These are phyloP conservation scores for Candolleomyces eurysporus DNA, from an alignment of 768 basidiomycete species.

Conservation along the genomic window DNA sequence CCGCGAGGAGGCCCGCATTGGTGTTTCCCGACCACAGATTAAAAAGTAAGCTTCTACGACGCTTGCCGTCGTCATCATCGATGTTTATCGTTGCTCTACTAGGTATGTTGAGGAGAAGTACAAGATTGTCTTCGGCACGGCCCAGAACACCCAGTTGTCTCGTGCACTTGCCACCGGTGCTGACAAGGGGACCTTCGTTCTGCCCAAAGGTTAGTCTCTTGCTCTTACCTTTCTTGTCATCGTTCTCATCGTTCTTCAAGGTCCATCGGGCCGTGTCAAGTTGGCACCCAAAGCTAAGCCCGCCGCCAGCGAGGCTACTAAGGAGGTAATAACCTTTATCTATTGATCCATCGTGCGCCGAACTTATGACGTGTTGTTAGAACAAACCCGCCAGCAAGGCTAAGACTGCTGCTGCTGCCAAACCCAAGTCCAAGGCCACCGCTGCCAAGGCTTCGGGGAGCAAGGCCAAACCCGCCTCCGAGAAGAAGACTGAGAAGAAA, in stretches of 20 bases:
- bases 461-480: constrained; percentile 26
- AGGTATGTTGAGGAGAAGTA: constrained; percentile 87
- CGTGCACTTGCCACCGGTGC: constrained; percentile 79
- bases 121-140: constrained; percentile 74
- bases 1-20: constrained; percentile 74
- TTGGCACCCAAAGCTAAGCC: constrained; percentile 53
- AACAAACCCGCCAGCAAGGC: constrained; percentile 41
- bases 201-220: constrained; percentile 74
- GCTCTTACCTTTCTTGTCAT: not conserved
- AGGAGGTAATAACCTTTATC: constrained; percentile 34
- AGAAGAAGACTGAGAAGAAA: constrained; percentile 30
- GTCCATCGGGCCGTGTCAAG: constrained; percentile 72
- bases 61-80: not conserved
- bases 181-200: constrained; percentile 77
- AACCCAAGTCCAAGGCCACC: constrained; percentile 18
- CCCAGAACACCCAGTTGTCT: constrained; percentile 76
- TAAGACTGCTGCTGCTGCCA: constrained; percentile 22
- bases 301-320: constrained; percentile 34
- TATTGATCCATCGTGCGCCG: too few species aligned
- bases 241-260: constrained; percentile 26
- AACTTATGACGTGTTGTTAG: constrained; percentile 16
- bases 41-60: constrained; percentile 66
- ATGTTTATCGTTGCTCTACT: constrained; percentile 14
- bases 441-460: constrained; percentile 21
- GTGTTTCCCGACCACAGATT: constrained; percentile 88